Evolutionary conservation across 2,329 filamentous ascomycete species (phyloP), one percentile per base, ranked within the genome.

Genomic region (Ramularia collo-cygni): DNA sequence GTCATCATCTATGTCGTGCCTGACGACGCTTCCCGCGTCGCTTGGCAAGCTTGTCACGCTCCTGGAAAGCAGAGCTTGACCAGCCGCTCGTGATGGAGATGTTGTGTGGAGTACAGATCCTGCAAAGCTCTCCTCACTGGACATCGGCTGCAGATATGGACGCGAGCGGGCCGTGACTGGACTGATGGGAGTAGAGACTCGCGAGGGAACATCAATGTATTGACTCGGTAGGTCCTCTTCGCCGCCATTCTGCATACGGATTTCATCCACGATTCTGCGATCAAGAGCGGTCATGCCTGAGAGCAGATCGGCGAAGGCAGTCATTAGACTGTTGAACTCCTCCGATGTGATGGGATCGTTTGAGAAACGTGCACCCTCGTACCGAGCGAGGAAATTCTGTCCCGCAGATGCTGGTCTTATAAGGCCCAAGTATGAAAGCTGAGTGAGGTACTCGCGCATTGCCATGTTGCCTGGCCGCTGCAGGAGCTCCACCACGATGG

Each of bases 321-420:
- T 75, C 87, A 95, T 95, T 19, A 95, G 68, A 15, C 74, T 67
- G 27, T 83, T 74, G 59, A 98, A 96, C 37, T 82, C 74, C 0
- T 64, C 56, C 51, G 89, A 82, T 2, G 77, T 74, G 3, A 95
- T 67, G 1, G 82, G 75, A 4, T 70, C 67, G 0, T 75, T 76
- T 2, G 85, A 89, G 65, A 94, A 98, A 28, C 90, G 81, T 2
- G 88, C 87, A 42, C 76, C 71, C 65, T 96, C 92, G 64, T 95
- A 98, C 14, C 77, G 67, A 1, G 72, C 64, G 14, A 95, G 65
- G 57, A 96, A 98, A 2, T 67, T 63, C 3, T 68, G 56, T 12
- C 68, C 66, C 15, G 75, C 52, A n/a, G 65, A 59, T 10, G 65
- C 47, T 61, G 77, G 59, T 50, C 71, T 51, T 60, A 80, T 68